Evolutionary conservation across 2,329 filamentous ascomycete species (phyloP).

Genomic region (Plenodomus tracheiphilus): DNA sequence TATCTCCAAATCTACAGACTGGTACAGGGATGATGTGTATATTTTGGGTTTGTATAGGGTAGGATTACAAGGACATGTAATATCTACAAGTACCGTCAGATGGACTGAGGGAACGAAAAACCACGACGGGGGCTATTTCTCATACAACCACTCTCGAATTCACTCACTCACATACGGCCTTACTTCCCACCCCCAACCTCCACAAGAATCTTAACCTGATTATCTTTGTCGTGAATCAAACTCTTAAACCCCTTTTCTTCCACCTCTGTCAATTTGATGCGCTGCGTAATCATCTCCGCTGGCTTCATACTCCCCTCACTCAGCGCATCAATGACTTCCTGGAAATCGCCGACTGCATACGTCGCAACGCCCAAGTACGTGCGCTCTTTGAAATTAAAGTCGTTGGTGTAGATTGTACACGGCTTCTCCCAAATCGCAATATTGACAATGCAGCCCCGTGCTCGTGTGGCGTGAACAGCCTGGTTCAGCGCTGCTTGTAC

Average conservation of each 20-base stretch:
- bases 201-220: slow-evolving; percentile 55
- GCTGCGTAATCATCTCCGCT: slow-evolving; percentile 55
- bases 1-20: too few species aligned
- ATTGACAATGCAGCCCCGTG: slow-evolving; percentile 57
- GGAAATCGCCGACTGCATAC: slow-evolving; percentile 57
- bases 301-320: slow-evolving; percentile 49
- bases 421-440: slow-evolving; percentile 61
- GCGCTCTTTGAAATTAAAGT: slow-evolving; percentile 57
- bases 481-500: slow-evolving; percentile 56
- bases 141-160: too few species aligned
- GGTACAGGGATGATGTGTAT: too few species aligned
- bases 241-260: slow-evolving; percentile 53
- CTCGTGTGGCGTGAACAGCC: slow-evolving; percentile 54
- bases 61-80: too few species aligned
- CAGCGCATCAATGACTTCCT: slow-evolving; percentile 50
- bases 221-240: slow-evolving; percentile 54
- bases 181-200: slow-evolving; percentile 37
- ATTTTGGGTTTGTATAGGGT: too few species aligned
- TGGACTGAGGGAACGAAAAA: too few species aligned
- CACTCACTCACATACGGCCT: too few species aligned
- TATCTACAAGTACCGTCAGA: too few species aligned
- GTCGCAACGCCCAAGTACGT: slow-evolving; percentile 58
- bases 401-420: slow-evolving; percentile 54
- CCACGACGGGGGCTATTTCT: too few species aligned
- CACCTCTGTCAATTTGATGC: slow-evolving; percentile 51